phyloP scores from a whole-genome alignment of 306 rosid species.

The Citrullus mucosospermus region DNA sequence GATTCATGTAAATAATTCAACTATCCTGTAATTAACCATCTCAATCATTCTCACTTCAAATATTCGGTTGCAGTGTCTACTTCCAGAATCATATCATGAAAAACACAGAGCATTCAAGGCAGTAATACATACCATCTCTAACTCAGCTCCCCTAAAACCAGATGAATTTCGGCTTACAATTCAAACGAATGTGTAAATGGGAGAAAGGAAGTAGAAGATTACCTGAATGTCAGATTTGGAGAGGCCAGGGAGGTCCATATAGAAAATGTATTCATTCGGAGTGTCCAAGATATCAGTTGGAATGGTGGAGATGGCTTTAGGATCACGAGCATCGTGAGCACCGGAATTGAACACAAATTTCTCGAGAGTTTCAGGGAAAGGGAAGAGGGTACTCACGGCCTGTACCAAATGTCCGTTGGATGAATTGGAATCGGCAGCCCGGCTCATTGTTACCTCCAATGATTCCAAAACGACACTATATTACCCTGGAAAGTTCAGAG shows the following conservation, averaged over 20 bases:
- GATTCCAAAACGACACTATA: not conserved
- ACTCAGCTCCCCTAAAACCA: not conserved
- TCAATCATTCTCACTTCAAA: not conserved
- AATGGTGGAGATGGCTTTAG: not conserved
- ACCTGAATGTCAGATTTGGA: conserved; percentile 9
- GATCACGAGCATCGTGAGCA: not conserved
- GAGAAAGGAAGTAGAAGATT: not conserved
- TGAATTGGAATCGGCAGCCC: not conserved
- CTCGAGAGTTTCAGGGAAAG: not conserved
- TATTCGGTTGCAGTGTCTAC: too few species aligned
- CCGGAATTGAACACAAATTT: not conserved
- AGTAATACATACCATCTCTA: not conserved
- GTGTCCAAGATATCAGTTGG: conserved; percentile 4
- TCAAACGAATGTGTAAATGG: too few species aligned
- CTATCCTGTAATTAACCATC: not conserved
- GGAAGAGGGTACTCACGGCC: not conserved
- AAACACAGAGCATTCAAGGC: not conserved
- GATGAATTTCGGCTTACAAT: not conserved
- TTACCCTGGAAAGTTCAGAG: not conserved
- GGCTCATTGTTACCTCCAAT: not conserved
- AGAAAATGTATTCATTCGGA: not conserved
- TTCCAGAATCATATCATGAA: not conserved
- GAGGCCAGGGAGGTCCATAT: conserved; percentile 4
- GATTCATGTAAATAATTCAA: not conserved
- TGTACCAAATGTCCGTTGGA: not conserved